Percentiles rank a stretch among this genome's conserved stretches.
These are phyloP conservation scores for Saccharomycopsis schoenii DNA, from an alignment of 805 yeast species.

Conservation along the genomic window DNA sequence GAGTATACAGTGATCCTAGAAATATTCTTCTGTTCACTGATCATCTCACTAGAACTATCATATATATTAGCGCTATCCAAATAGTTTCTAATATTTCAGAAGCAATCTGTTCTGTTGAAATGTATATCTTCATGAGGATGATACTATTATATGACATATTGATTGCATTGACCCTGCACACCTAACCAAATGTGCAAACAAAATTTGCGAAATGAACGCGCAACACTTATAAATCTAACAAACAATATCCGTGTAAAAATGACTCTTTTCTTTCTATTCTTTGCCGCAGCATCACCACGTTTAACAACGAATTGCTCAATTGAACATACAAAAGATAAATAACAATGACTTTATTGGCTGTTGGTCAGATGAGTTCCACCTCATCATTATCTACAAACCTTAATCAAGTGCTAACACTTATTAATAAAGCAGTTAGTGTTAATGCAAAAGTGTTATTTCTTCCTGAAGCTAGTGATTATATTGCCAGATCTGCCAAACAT, in stretches of 20 bases:
- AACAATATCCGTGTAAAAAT: no score
- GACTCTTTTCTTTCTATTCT: no score
- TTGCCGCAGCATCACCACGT: no score
- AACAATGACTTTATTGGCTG: conserved; percentile 55
- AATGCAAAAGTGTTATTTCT: conserved; percentile 66
- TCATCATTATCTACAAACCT: conserved; percentile 53
- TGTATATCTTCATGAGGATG: no score
- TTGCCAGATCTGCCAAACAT: conserved; percentile 60
- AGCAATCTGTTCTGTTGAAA: background rate
- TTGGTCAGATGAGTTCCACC: conserved; percentile 80
- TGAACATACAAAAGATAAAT: background rate
- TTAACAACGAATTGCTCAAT: no score
- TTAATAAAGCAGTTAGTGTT: conserved; percentile 49
- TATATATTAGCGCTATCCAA: background rate
- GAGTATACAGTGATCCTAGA: conserved; percentile 1
- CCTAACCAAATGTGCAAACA: background rate
- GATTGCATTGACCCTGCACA: background rate
- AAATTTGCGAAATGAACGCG: background rate
- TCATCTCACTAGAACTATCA: background rate
- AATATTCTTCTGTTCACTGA: background rate
- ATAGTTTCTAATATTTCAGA: no score
- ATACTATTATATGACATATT: no score
- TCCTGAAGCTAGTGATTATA: conserved; percentile 91
- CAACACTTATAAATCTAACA: background rate
- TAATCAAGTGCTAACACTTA: conserved; percentile 44